phyloP scores from a whole-genome alignment of 2,329 filamentous ascomycete genomes.

The Penicillium nordicum region DNA sequence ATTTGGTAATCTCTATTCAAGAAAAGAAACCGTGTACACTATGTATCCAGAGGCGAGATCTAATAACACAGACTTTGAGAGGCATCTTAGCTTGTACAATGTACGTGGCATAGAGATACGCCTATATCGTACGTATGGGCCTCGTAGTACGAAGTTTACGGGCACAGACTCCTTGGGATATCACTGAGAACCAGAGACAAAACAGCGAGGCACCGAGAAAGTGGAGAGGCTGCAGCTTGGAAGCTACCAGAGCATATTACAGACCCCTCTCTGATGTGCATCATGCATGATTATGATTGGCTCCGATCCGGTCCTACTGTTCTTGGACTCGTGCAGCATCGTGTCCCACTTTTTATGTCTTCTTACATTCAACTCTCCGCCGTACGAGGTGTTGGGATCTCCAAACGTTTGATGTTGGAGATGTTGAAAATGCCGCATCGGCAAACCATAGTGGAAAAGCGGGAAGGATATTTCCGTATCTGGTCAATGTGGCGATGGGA shows the following conservation, averaged over 20 bases:
- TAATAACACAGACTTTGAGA: conserved; percentile 9
- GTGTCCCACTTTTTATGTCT: conserved; percentile 2
- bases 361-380: background rate
- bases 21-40: background rate
- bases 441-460: conserved; percentile 3
- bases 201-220: conserved; percentile 7
- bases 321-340: conserved; percentile 1
- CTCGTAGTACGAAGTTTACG: background rate
- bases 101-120: background rate
- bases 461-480: background rate
- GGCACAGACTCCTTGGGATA: conserved; percentile 4
- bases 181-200: background rate
- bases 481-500: conserved; percentile 2
- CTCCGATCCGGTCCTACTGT: background rate
- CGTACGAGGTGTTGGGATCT: background rate
- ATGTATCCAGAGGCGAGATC: background rate
- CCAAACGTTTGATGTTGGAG: background rate
- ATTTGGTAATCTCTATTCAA: background rate
- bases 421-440: conserved; percentile 7
- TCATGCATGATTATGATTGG: conserved; percentile 13
- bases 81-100: background rate
- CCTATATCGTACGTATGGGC: background rate
- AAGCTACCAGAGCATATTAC: conserved; percentile 20
- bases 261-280: conserved; percentile 17
- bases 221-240: conserved; percentile 17